phyloP scores from a whole-genome alignment of 2,329 filamentous ascomycete genomes.

The Arthrobotrys sinensis region DNA sequence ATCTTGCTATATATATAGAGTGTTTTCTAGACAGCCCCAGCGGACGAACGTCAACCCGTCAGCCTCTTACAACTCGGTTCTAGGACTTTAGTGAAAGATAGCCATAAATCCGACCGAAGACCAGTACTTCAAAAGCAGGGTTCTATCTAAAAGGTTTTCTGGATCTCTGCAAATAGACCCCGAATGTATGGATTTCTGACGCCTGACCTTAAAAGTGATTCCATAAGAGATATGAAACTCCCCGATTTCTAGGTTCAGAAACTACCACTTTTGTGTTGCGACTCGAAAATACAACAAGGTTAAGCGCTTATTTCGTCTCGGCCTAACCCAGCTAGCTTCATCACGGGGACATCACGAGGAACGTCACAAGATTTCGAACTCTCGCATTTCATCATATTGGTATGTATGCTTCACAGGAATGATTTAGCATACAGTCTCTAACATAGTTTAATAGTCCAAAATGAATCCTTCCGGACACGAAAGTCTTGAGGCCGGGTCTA shows the following conservation, averaged over 20 bases:
- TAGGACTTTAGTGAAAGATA: too few species aligned
- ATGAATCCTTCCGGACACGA: conserved; percentile 40
- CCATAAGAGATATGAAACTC: too few species aligned
- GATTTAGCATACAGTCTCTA: conserved; percentile 3
- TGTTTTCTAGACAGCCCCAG: too few species aligned
- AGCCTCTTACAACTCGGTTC: too few species aligned
- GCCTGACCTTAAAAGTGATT: too few species aligned
- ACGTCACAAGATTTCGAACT: conserved; percentile 4
- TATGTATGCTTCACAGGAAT: background rate
- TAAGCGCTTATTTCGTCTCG: conserved; percentile 9
- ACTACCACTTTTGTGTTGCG: background rate
- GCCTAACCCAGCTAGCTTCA: conserved; percentile 4
- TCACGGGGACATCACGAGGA: conserved; percentile 18
- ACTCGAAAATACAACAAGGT: background rate
- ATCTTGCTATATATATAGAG: too few species aligned
- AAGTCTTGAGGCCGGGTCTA: conserved; percentile 8
- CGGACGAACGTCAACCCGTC: too few species aligned
- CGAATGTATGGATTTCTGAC: too few species aligned
- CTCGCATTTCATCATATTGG: background rate
- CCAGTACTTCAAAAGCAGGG: too few species aligned
- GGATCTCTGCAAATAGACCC: too few species aligned
- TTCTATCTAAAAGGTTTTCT: too few species aligned
- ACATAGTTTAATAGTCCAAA: conserved; percentile 1
- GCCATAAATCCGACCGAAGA: too few species aligned
- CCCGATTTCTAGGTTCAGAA: background rate